Percentiles rank a stretch among this genome's conserved stretches.
Conservation (phyloP, 2,329 filamentous ascomycete species). For the Ophiostoma ulmi region DNA sequence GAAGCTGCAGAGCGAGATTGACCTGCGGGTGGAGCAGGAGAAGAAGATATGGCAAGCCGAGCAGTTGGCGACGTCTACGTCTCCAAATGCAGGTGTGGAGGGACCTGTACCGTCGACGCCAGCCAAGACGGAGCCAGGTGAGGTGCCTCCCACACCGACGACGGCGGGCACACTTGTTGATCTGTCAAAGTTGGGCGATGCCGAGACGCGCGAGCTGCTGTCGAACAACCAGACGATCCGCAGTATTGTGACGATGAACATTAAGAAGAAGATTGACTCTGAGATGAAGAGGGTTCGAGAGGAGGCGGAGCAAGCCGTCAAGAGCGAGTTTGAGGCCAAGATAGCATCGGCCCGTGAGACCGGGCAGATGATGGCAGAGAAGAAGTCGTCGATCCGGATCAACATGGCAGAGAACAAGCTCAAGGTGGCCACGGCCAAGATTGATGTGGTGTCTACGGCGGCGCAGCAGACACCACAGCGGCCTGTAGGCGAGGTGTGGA, state of each 20-base stretch:
- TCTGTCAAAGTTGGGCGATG: slow-evolving; percentile 48
- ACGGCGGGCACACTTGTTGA: slow-evolving; percentile 33
- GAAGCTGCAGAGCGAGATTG: slow-evolving; percentile 44
- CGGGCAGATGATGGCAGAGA: slow-evolving; percentile 66
- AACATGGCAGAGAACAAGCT: slow-evolving; percentile 73
- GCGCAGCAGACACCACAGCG: slow-evolving; percentile 79
- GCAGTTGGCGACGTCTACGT: slow-evolving; percentile 31
- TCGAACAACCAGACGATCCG: slow-evolving; percentile 53
- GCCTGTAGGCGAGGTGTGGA: slow-evolving; percentile 82
- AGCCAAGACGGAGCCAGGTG: slow-evolving; percentile 21
- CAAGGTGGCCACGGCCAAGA: slow-evolving; percentile 61
- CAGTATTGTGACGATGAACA: slow-evolving; percentile 54
- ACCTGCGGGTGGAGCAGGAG: slow-evolving; percentile 56
- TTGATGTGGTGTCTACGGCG: slow-evolving; percentile 73
- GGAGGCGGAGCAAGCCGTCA: slow-evolving; percentile 46
- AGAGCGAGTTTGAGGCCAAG: slow-evolving; percentile 50
- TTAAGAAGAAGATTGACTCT: slow-evolving; percentile 64
- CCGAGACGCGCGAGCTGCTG: slow-evolving; percentile 53
- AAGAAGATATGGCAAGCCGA: slow-evolving; percentile 58
- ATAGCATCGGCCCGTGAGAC: slow-evolving; percentile 52
- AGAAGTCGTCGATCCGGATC: slow-evolving; percentile 67
- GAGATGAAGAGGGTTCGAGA: slow-evolving; percentile 58
- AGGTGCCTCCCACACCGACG: slow-evolving; percentile 36
- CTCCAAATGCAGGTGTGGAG: not conserved
- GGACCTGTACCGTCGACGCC: slow-evolving; percentile 12